These are phyloP conservation scores for Chondrus crispus DNA, from an alignment of 23 red algal genomes.

Conservation along the genomic window DNA sequence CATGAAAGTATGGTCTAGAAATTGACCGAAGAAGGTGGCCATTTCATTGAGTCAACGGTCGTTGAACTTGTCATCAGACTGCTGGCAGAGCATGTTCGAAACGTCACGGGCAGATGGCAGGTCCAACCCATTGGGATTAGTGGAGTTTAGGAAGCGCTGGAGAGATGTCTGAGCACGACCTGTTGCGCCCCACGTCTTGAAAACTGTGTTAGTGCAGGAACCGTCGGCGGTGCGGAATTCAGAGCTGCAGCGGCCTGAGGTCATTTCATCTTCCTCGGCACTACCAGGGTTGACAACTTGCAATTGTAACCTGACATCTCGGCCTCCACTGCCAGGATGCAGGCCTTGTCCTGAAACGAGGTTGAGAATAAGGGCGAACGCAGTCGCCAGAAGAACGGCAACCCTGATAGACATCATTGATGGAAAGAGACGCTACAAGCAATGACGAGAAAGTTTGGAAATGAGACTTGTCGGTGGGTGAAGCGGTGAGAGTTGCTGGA, in stretches of 20 bases:
- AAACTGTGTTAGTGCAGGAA: slow-evolving; percentile 18
- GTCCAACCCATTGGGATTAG: not conserved
- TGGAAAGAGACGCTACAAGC: too few relatives aligned
- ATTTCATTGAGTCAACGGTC: slow-evolving; percentile 26
- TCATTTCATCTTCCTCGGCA: too few relatives aligned
- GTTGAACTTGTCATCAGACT: not conserved
- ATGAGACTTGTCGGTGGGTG: too few relatives aligned
- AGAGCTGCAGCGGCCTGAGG: not conserved
- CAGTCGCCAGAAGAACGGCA: too few relatives aligned
- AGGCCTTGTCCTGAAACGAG: too few relatives aligned
- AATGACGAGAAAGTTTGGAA: too few relatives aligned
- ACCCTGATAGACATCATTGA: too few relatives aligned
- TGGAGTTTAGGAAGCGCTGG: not conserved
- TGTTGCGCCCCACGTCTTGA: slow-evolving; percentile 12
- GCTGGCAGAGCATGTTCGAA: slow-evolving; percentile 36
- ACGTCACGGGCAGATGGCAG: slow-evolving; percentile 31
- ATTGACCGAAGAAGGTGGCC: slow-evolving; percentile 44
- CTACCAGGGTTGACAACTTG: too few relatives aligned
- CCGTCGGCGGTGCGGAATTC: slow-evolving; percentile 9
- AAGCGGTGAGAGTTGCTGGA: too few relatives aligned
- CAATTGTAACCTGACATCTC: too few relatives aligned
- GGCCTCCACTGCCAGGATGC: too few relatives aligned
- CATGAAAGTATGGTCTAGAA: slow-evolving; percentile 56
- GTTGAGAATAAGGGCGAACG: too few relatives aligned
- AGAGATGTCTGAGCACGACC: not conserved